phyloP scores from a whole-genome alignment of 257 asterid species.

The Apocynum venetum region DNA sequence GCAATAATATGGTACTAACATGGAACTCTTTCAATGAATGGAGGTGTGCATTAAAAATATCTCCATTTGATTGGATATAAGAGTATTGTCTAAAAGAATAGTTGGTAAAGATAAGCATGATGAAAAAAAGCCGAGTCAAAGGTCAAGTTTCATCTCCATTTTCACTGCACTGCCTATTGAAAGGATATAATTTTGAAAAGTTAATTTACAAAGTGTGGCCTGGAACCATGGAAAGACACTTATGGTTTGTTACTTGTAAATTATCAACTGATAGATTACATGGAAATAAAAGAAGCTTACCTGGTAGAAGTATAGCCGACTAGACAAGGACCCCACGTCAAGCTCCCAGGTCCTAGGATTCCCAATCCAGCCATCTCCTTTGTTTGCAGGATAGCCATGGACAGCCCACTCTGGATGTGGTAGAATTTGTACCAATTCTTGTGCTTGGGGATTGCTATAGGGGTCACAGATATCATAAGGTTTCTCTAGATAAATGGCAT shows the following conservation, averaged over 20 bases:
- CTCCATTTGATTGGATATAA: background rate
- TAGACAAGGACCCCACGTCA: conserved; percentile 62
- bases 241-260: too few species aligned
- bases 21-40: background rate
- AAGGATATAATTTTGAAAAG: background rate
- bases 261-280: too few species aligned
- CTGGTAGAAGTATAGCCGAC: conserved; percentile 78
- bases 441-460: conserved; percentile 90
- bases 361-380: conserved; percentile 86
- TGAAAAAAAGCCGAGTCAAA: background rate
- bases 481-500: conserved; percentile 50
- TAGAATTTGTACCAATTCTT: conserved; percentile 74
- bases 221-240: too few species aligned
- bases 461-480: conserved; percentile 87
- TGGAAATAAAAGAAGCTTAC: conserved; percentile 24
- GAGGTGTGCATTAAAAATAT: background rate
- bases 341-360: conserved; percentile 82
- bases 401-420: conserved; percentile 91
- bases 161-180: background rate
- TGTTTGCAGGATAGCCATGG: conserved; percentile 65
- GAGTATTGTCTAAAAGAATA: background rate
- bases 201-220: background rate
- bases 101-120: background rate
- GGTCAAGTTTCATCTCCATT: background rate
- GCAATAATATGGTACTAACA: background rate